Conservation (phyloP, 2,329 filamentous ascomycete species). For the Fusarium penzigii region DNA sequence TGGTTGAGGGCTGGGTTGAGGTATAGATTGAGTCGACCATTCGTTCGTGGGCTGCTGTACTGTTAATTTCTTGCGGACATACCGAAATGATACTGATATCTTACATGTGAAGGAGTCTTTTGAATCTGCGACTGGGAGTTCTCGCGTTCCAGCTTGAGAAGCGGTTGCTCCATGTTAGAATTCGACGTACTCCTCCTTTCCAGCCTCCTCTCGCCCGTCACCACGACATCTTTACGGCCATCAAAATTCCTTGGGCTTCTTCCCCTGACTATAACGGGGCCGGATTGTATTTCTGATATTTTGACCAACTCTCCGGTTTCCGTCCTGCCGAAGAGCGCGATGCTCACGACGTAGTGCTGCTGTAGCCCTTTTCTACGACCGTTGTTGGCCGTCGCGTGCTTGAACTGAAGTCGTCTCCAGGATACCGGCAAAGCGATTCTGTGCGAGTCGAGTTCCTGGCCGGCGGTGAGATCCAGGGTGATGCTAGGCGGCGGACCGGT, state of each 20-base stretch:
- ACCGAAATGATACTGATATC: slow-evolving; percentile 2
- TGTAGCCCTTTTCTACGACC: slow-evolving; percentile 90
- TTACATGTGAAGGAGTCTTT: slow-evolving; percentile 38
- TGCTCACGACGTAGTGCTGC: slow-evolving; percentile 88
- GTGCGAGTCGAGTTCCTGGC: slow-evolving; percentile 74
- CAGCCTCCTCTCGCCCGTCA: slow-evolving; percentile 57
- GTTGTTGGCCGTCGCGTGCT: slow-evolving; percentile 95
- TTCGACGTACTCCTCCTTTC: slow-evolving; percentile 46
- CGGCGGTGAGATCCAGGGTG: slow-evolving; percentile 55
- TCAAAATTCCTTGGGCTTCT: slow-evolving; percentile 94
- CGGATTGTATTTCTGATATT: slow-evolving; percentile 84
- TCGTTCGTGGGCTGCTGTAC: slow-evolving; percentile 39
- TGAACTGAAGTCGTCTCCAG: slow-evolving; percentile 94
- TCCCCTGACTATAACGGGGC: slow-evolving; percentile 92
- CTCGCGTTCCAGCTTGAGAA: slow-evolving; percentile 38
- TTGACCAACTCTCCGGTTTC: slow-evolving; percentile 65
- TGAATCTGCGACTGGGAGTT: slow-evolving; percentile 30
- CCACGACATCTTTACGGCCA: slow-evolving; percentile 79
- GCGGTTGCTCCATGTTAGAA: slow-evolving; percentile 33
- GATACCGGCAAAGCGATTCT: slow-evolving; percentile 80
- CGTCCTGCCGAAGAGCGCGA: slow-evolving; percentile 80
- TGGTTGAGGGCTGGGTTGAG: slow-evolving; percentile 32
- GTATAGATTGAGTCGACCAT: slow-evolving; percentile 44
- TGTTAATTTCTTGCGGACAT: slow-evolving; percentile 11
- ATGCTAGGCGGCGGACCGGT: slow-evolving; percentile 54